A percentile compares a stretch with the other conserved stretches of the same genome.
These are phyloP conservation scores for Mycena leptocephala DNA, from an alignment of 768 basidiomycete species.

Conservation along the genomic window DNA sequence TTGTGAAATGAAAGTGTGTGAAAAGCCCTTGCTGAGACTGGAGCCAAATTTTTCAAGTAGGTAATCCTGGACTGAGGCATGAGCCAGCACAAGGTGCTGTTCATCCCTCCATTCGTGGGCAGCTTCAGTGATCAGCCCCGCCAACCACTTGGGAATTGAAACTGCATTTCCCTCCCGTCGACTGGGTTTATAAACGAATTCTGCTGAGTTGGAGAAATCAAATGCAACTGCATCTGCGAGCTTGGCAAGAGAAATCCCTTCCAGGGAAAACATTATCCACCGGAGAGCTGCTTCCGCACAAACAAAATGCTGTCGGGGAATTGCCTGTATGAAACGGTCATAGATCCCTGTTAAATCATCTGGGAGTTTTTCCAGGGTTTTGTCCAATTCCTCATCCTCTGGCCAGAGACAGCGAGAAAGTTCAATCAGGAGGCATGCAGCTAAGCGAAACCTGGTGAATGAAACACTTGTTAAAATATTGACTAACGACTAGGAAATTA, in stretches of 20 bases:
- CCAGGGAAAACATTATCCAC: background rate
- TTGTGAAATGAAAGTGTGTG: too few relatives aligned
- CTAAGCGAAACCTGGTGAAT: constrained; percentile 1
- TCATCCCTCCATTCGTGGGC: too few relatives aligned
- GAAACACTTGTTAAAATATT: too few relatives aligned
- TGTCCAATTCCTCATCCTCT: background rate
- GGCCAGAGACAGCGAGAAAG: background rate
- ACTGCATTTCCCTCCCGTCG: background rate
- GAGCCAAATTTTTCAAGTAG: too few relatives aligned
- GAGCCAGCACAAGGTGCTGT: background rate
- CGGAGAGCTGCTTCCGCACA: background rate
- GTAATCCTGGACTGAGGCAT: too few relatives aligned
- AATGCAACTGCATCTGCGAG: constrained; percentile 7
- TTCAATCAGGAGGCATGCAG: background rate
- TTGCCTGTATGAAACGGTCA: background rate
- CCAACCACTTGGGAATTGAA: background rate
- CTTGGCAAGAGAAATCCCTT: background rate
- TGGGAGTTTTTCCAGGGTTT: background rate
- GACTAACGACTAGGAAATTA: background rate
- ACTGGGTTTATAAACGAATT: background rate
- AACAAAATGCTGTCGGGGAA: background rate
- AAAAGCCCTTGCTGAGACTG: too few relatives aligned
- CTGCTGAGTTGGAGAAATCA: background rate
- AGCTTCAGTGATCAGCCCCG: background rate
- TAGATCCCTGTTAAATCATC: background rate